A percentile compares a stretch with the other conserved stretches of the same genome.
Conservation (phyloP, 139 green algal species). For the Trebouxia sp. region DNA sequence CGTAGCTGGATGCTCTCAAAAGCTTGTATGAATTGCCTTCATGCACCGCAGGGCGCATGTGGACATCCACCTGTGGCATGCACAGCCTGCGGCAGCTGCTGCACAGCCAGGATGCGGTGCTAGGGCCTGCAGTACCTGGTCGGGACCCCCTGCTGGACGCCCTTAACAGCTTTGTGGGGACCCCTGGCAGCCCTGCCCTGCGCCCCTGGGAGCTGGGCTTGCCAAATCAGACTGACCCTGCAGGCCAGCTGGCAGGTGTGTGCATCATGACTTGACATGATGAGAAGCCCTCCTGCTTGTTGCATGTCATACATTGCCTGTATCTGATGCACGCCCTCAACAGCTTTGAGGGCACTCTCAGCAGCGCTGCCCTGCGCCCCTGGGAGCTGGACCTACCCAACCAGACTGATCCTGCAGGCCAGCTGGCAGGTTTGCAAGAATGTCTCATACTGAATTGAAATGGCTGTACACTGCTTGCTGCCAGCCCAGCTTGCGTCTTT, state of each 20-base stretch:
- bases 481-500: not conserved
- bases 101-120: constrained; percentile 56
- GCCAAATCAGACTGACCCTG: constrained; percentile 21
- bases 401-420: too few relatives aligned
- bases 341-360: constrained; percentile 55
- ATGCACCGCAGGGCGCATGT: not conserved
- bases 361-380: constrained; percentile 52
- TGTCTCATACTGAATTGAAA: too few relatives aligned
- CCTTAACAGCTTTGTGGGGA: constrained; percentile 62
- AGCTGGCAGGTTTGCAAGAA: not conserved
- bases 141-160: constrained; percentile 67
- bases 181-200: constrained; percentile 53
- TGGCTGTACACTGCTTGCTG: too few relatives aligned
- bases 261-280: too few relatives aligned
- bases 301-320: too few relatives aligned
- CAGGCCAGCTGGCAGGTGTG: not conserved
- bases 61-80: not conserved
- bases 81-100: constrained; percentile 39
- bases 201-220: constrained; percentile 67
- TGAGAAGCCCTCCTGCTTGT: too few relatives aligned
- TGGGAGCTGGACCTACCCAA: too few relatives aligned
- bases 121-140: constrained; percentile 68
- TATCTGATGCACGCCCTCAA: constrained; percentile 68
- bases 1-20: too few relatives aligned
- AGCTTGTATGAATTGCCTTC: too few relatives aligned